A percentile compares a stretch with the other conserved stretches of the same genome.
phyloP scores from a whole-genome alignment of 2,329 filamentous ascomycete genomes.

The Magnaporthiopsis poae region DNA sequence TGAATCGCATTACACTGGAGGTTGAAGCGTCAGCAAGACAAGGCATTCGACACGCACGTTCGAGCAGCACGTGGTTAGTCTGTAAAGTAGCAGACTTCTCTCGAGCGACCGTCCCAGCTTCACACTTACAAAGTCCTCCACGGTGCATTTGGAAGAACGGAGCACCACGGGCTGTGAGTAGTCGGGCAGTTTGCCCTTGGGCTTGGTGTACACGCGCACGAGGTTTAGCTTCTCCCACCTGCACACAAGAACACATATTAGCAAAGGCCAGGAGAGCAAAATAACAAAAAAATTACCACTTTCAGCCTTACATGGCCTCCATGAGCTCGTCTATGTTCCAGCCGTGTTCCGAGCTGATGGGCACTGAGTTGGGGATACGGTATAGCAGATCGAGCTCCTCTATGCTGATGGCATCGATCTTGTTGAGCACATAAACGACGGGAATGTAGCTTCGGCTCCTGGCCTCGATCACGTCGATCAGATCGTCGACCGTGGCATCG shows the following conservation, averaged over 20 bases:
- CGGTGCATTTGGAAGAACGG: constrained; percentile 68
- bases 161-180: constrained; percentile 87
- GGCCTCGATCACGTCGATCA: constrained; percentile 92
- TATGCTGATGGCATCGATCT: constrained; percentile 96
- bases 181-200: constrained; percentile 88
- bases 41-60: neutral
- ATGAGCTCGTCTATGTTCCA: constrained; percentile 97
- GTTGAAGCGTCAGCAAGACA: neutral
- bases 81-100: neutral
- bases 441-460: constrained; percentile 94
- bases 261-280: constrained; percentile 1
- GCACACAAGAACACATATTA: constrained; percentile 7
- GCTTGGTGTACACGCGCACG: constrained; percentile 91
- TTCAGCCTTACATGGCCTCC: constrained; percentile 65
- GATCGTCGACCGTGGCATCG: constrained; percentile 91
- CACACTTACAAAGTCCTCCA: constrained; percentile 86
- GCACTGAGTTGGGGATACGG: constrained; percentile 90
- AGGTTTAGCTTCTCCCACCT: constrained; percentile 90
- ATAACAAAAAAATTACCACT: neutral
- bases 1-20: constrained; percentile 92
- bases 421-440: constrained; percentile 98
- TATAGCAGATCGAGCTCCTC: constrained; percentile 95
- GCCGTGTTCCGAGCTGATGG: constrained; percentile 92
- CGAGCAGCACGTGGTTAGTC: neutral
- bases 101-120: neutral